A percentile compares a stretch with the other conserved stretches of the same genome.
Conservation (phyloP, 345 rosid species). For the Sonneratia caseolaris region DNA sequence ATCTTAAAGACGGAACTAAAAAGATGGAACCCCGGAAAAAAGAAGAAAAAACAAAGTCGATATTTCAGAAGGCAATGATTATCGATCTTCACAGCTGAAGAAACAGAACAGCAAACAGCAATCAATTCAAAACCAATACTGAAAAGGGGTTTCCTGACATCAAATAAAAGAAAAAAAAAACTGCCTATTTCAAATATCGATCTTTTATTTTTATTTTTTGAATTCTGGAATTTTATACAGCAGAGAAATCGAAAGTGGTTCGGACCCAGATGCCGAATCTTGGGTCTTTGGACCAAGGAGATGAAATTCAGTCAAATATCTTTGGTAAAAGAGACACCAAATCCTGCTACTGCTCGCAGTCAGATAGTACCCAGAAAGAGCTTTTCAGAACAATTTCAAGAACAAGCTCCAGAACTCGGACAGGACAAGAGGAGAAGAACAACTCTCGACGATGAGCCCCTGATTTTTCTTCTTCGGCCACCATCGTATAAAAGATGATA, state of each 20-base stretch:
- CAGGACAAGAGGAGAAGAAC: neutral
- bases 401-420: neutral
- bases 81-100: conserved; percentile 7
- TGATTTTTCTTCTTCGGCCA: neutral
- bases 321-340: too few relatives aligned
- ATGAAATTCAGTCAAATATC: neutral
- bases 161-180: neutral
- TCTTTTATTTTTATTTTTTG: neutral
- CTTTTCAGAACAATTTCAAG: neutral
- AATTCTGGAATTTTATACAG: neutral
- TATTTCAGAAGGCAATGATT: conserved; percentile 4
- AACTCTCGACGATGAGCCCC: neutral
- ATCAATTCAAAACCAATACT: neutral
- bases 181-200: neutral
- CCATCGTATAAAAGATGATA: neutral
- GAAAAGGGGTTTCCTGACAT: neutral
- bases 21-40: neutral
- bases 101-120: conserved; percentile 6
- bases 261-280: neutral
- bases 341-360: neutral
- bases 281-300: neutral
- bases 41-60: neutral
- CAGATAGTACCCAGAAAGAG: neutral
- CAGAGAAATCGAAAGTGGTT: neutral
- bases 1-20: neutral